These are phyloP conservation scores for Wickerhamomyces bovis DNA, from an alignment of 805 yeast genomes.

Conservation along the genomic window DNA sequence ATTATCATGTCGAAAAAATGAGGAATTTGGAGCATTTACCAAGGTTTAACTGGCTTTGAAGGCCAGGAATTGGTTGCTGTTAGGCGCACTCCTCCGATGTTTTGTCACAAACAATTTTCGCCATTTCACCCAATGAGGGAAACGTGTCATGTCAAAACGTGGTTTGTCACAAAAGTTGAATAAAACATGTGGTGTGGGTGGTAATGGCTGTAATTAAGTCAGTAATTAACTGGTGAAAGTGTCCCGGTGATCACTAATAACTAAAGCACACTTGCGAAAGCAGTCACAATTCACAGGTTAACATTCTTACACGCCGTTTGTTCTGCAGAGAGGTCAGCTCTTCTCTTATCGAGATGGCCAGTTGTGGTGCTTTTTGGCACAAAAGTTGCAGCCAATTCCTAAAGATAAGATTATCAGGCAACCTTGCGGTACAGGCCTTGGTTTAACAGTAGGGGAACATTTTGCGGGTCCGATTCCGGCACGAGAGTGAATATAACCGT, in stretches of 20 bases:
- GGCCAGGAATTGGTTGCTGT: neutral
- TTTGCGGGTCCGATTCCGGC: too few species aligned
- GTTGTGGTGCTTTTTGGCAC: neutral
- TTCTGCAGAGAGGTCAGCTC: too few species aligned
- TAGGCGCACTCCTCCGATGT: neutral
- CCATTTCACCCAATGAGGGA: neutral
- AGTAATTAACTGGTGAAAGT: too few species aligned
- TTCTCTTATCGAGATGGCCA: neutral
- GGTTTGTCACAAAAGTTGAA: neutral
- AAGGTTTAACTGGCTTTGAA: neutral
- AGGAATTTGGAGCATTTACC: neutral
- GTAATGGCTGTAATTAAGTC: too few species aligned
- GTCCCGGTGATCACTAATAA: too few species aligned
- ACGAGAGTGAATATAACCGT: too few species aligned
- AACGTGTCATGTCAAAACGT: neutral
- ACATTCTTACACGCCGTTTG: too few species aligned
- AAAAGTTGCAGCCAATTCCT: neutral
- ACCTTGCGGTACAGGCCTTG: too few species aligned
- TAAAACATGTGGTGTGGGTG: too few species aligned
- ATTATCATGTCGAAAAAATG: neutral
- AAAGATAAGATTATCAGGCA: neutral
- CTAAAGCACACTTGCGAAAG: too few species aligned
- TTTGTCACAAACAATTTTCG: neutral
- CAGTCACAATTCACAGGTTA: too few species aligned
- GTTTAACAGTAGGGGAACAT: too few species aligned